Base-by-base conservation (phyloP, 371 early-diverging fungal genomes). In the Batkoa obscura region DNA sequence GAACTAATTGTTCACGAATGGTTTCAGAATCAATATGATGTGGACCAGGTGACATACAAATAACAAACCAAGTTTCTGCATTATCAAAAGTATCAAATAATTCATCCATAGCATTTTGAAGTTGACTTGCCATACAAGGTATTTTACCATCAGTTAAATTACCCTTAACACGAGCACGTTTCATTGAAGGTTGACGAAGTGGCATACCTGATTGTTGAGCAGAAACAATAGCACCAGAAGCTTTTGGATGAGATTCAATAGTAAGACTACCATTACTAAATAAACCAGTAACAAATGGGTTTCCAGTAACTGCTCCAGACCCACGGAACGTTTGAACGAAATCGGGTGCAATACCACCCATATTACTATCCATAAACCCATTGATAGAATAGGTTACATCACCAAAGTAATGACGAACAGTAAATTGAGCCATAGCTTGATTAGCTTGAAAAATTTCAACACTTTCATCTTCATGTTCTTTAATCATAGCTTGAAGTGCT, bases 61-160 rank as follows among this genome's bases (percentile, higher is more conserved):
- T 70, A 49, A 93, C 66, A 60, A 84, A 84, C 85, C 93, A 94
- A 13, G 86, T 71, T 46, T 80, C 78, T 0, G 94, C 87, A 55
- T 86, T 86, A 55, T 79, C 77, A 38, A 94, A 66, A 5, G 88
- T 76, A 33, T 79, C 80, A 9, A 88, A 68, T 3, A 94, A 68
- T 58, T 86, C 86, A 49, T 80, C 77, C 50, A 90, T 65, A 2
- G 86, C 76, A 8, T 75, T 72, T 55, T 83, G 82, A 60, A 87
- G 72, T 66, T 88, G 82, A 15, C 75, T 67, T 1, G 73, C 69
- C 10, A 83, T 60, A 17, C 74, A 76, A 1, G 69, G 61, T 1
- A 73, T 72, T 37, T 51, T 41, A 45, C 51, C 52, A 3, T 17
- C 51, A 9, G 30, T 43, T 12, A 65, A 5, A 49, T 34, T 59